Evolutionary conservation across 2,329 filamentous ascomycete species (phyloP), one percentile per base, ranked within the genome.

Genomic region (Fusarium sp.): DNA sequence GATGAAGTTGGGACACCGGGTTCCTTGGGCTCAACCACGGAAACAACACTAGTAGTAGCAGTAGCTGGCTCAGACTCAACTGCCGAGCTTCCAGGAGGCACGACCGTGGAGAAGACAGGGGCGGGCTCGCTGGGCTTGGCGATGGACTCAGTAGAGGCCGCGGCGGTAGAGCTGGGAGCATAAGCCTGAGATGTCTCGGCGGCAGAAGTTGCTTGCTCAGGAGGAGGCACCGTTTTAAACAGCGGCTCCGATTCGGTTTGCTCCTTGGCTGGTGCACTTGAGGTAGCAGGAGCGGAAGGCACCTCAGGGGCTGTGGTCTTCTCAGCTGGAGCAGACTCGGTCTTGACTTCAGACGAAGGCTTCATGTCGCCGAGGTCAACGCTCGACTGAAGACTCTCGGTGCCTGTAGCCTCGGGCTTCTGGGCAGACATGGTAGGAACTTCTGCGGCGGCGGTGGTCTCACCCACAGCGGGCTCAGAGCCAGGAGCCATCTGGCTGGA

Each of bases 351-450:
- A 20, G 70, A 63, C 7, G 70, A 68, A n/a, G 77, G 70, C 33
- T 73, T 67, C 13, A 79, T 60, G 18, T 66, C 68, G n/a, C 77
- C 77, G 29, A 79, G 77, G 22, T 79, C 68, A 36, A 79, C 27
- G 36, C 75, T 79, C 14, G 77, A 78, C 8, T 65, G 60, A 18
- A 72, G 58, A 6, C 16, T 58, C 16, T 57, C 42, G 4, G 56
- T 68, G 6, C 57, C 67, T 13, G 70, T 63, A 16, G 57, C 65
- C n/a, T 61, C 66, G 33, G 69, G 64, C 31, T 70, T 66, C 61
- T 71, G 64, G 13, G 52, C 67, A 5, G 63, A 45, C 22, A 61
- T 69, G 2, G 70, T 66, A 38, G 65, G 45, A 18, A 22, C 54
- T 18, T 33, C 40, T 10, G 64, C 58, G 9, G 27, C 47, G 20